These are phyloP conservation scores for Saksenaea oblongispora DNA, from an alignment of 371 early-diverging fungal genomes.

Conservation along the genomic window DNA sequence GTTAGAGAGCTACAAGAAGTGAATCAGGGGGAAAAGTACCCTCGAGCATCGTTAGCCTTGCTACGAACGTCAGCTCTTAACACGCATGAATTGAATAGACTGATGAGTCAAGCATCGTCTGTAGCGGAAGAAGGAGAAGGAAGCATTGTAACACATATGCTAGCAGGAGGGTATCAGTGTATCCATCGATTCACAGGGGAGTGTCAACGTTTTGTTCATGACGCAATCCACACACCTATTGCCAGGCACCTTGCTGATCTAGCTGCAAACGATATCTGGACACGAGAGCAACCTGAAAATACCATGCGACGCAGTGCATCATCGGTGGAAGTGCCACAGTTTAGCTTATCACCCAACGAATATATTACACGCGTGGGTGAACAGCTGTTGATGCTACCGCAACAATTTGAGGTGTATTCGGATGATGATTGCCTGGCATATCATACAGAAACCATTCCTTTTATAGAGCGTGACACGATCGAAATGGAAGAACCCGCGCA, in stretches of 20 bases:
- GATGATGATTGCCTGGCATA: slow-evolving; percentile 58
- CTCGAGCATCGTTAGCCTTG: slow-evolving; percentile 47
- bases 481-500: slow-evolving; percentile 33
- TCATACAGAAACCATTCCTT: slow-evolving; percentile 61
- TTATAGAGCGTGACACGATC: slow-evolving; percentile 15
- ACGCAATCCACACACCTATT: slow-evolving; percentile 57
- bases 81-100: slow-evolving; percentile 29
- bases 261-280: slow-evolving; percentile 35
- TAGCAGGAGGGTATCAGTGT: slow-evolving; percentile 11
- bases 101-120: slow-evolving; percentile 20
- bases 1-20: neutral
- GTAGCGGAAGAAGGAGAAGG: slow-evolving; percentile 15
- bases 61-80: slow-evolving; percentile 60
- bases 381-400: slow-evolving; percentile 66
- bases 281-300: slow-evolving; percentile 22
- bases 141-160: slow-evolving; percentile 5
- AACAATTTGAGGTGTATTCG: slow-evolving; percentile 69
- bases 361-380: slow-evolving; percentile 74
- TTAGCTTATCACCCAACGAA: slow-evolving; percentile 62
- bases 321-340: slow-evolving; percentile 50
- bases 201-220: slow-evolving; percentile 63
- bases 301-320: slow-evolving; percentile 18
- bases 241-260: slow-evolving; percentile 44
- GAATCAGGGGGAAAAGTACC: slow-evolving; percentile 17
- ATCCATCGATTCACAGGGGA: slow-evolving; percentile 34